These are phyloP conservation scores for Suillus fuscotomentosus DNA, from an alignment of 768 basidiomycete genomes.

Conservation along the genomic window DNA sequence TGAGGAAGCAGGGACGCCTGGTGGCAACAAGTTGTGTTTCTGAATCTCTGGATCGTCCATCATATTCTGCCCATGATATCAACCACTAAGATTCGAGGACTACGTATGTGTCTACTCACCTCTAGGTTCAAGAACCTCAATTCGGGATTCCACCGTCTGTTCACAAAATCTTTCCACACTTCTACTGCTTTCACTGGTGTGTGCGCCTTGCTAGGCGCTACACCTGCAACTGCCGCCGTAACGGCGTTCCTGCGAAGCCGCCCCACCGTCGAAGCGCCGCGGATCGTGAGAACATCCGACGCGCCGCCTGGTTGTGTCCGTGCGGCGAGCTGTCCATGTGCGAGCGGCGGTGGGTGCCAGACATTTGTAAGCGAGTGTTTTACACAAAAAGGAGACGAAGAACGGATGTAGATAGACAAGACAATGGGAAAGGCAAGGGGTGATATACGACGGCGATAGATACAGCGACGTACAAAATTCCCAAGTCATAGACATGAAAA, in stretches of 20 bases:
- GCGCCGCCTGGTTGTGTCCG: conserved; percentile 36
- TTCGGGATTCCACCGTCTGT: conserved; percentile 70
- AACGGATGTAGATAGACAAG: conserved; percentile 14
- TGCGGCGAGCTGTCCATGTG: conserved; percentile 37
- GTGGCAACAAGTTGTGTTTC: conserved; percentile 67
- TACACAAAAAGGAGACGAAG: conserved; percentile 27
- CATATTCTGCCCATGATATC: conserved; percentile 57
- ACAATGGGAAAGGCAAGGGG: conserved; percentile 1
- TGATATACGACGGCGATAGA: conserved; percentile 1
- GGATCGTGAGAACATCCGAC: conserved; percentile 60
- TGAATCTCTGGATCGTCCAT: conserved; percentile 73
- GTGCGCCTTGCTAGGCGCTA: conserved; percentile 12
- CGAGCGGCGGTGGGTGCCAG: conserved; percentile 27
- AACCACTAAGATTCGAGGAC: not conserved
- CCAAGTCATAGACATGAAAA: conserved; percentile 6
- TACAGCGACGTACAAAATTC: conserved; percentile 5
- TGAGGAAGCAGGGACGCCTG: conserved; percentile 64
- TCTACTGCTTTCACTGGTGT: conserved; percentile 48
- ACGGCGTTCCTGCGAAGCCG: conserved; percentile 63
- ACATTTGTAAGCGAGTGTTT: conserved; percentile 16
- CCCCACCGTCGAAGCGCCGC: conserved; percentile 60
- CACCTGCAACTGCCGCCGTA: conserved; percentile 21
- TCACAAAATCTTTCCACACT: conserved; percentile 74
- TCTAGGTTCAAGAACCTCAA: conserved; percentile 76
- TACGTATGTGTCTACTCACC: conserved; percentile 44